phyloP scores from a whole-genome alignment of 495 filamentous ascomycete genomes.

The Penicillium waksmanii region DNA sequence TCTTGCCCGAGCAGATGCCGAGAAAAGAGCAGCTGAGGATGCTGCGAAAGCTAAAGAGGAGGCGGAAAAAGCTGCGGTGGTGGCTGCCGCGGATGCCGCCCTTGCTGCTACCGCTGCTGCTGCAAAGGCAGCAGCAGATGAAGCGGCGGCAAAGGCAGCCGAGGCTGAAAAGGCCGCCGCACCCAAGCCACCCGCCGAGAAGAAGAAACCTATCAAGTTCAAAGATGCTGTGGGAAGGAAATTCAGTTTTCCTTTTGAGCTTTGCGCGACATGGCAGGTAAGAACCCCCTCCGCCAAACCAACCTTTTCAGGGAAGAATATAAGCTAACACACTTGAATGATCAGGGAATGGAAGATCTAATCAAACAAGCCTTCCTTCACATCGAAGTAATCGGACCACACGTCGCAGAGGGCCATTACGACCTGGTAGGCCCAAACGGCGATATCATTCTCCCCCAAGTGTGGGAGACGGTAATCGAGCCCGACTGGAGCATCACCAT shows the following conservation, averaged over 20 bases:
- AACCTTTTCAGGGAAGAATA: neutral
- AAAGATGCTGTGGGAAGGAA: constrained; percentile 86
- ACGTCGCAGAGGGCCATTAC: constrained; percentile 84
- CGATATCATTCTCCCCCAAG: constrained; percentile 84
- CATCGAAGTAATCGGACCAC: constrained; percentile 78
- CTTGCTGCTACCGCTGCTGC: constrained; percentile 20
- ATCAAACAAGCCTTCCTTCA: constrained; percentile 88
- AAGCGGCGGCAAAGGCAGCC: constrained; percentile 17
- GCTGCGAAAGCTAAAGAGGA: constrained; percentile 34
- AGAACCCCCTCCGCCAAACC: constrained; percentile 27
- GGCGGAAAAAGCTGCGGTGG: constrained; percentile 29
- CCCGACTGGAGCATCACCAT: constrained; percentile 90
- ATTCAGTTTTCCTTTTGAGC: constrained; percentile 81
- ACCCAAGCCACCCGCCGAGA: constrained; percentile 40
- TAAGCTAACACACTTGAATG: constrained; percentile 14
- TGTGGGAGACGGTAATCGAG: constrained; percentile 85
- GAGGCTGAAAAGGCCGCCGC: constrained; percentile 21
- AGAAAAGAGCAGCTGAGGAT: constrained; percentile 28
- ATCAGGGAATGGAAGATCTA: constrained; percentile 80
- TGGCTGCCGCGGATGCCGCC: constrained; percentile 29
- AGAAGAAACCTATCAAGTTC: constrained; percentile 74
- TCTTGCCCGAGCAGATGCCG: constrained; percentile 45
- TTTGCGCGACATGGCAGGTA: constrained; percentile 83
- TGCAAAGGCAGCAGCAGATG: constrained; percentile 23
- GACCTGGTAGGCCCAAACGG: constrained; percentile 82